Evolutionary conservation across 331 rosid species (phyloP).

Genomic region (Quercus lobata): DNA sequence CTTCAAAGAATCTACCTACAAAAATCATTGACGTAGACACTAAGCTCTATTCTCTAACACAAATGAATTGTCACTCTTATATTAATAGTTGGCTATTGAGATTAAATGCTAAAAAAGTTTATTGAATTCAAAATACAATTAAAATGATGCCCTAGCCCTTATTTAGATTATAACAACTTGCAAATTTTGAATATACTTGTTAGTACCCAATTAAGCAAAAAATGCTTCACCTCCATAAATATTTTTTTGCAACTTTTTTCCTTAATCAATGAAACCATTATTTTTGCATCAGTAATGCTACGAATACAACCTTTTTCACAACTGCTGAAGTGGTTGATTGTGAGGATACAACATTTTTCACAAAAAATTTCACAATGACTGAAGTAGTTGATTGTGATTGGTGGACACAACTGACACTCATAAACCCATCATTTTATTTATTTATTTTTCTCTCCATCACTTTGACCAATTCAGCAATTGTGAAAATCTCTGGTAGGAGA

Average conservation of each 20-base stretch:
- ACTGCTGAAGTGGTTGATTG: too few species aligned
- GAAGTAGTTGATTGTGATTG: too few species aligned
- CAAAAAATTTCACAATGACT: too few species aligned
- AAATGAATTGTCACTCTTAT: neutral
- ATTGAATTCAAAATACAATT: neutral
- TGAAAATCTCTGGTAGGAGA: too few species aligned
- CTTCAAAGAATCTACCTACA: conserved; percentile 81
- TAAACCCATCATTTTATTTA: too few species aligned
- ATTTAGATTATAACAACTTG: neutral
- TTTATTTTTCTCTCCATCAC: too few species aligned
- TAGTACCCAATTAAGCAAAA: neutral
- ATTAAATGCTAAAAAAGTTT: neutral
- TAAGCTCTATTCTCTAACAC: neutral
- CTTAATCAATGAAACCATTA: too few species aligned
- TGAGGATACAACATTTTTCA: too few species aligned
- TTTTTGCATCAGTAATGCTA: too few species aligned
- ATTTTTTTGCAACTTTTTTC: neutral
- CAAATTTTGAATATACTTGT: neutral
- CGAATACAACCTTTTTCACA: too few species aligned
- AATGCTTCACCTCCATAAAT: neutral
- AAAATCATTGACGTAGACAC: neutral
- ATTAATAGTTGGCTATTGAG: neutral
- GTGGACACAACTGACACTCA: too few species aligned
- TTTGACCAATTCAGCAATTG: too few species aligned
- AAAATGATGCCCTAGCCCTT: neutral